Percentiles rank a stretch among this genome's conserved stretches.
These are phyloP conservation scores for Trichoderma sp. DNA, from an alignment of 2,329 filamentous ascomycete species.

Conservation along the genomic window DNA sequence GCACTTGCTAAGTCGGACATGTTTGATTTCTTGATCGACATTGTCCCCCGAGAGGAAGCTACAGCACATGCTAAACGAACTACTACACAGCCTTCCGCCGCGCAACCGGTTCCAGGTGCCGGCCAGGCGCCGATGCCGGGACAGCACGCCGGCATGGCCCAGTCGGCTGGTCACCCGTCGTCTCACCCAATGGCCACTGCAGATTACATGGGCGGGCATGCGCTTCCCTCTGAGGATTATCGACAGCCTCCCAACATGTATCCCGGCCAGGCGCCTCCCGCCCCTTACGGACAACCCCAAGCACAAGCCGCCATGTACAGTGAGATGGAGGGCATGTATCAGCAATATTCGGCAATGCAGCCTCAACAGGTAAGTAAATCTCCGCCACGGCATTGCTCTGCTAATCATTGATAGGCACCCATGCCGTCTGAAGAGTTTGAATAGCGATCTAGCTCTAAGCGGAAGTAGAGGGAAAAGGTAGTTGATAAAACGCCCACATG, in stretches of 20 bases:
- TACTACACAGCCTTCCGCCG: conserved; percentile 46
- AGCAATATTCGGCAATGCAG: conserved; percentile 72
- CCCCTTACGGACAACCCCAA: conserved; percentile 73
- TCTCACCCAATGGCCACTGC: conserved; percentile 57
- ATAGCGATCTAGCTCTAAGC: conserved; percentile 24
- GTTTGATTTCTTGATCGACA: conserved; percentile 99
- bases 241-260: conserved; percentile 79
- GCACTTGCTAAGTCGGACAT: conserved; percentile 97
- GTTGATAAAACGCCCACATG: background rate
- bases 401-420: conserved; percentile 35
- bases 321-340: conserved; percentile 81
- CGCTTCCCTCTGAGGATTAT: conserved; percentile 71
- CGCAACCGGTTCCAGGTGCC: conserved; percentile 46
- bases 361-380: conserved; percentile 69
- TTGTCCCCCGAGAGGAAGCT: conserved; percentile 93
- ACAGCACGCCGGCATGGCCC: conserved; percentile 48
- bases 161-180: conserved; percentile 54
- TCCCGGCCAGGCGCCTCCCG: conserved; percentile 66
- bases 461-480: background rate
- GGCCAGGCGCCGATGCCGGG: conserved; percentile 52
- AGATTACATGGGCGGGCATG: conserved; percentile 63
- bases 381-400: background rate
- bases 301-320: conserved; percentile 68
- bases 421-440: conserved; percentile 48
- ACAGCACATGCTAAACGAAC: conserved; percentile 78